These are phyloP conservation scores for Seiridium unicorne DNA, from an alignment of 2,329 filamentous ascomycete species.

Conservation along the genomic window DNA sequence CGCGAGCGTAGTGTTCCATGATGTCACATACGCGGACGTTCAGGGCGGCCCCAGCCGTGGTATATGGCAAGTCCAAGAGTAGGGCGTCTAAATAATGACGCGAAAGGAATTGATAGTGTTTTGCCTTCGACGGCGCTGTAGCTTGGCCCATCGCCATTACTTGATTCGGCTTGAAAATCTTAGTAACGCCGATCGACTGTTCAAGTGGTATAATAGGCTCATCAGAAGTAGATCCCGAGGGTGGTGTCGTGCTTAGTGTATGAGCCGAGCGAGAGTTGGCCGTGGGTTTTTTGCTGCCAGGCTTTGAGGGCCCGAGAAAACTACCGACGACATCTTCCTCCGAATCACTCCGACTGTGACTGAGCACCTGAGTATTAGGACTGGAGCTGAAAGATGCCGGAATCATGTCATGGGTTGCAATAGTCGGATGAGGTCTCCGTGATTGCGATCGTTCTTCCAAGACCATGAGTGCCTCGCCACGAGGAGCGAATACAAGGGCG, in stretches of 20 bases:
- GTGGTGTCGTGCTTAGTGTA: slow-evolving; percentile 53
- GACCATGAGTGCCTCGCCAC: slow-evolving; percentile 59
- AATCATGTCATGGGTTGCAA: slow-evolving; percentile 18
- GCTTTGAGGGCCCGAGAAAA: slow-evolving; percentile 51
- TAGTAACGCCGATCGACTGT: slow-evolving; percentile 56
- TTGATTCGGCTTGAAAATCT: slow-evolving; percentile 57
- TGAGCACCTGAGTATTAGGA: slow-evolving; percentile 48
- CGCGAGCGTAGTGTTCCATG: slow-evolving; percentile 54
- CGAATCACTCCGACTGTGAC: slow-evolving; percentile 61
- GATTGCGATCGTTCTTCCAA: slow-evolving; percentile 55
- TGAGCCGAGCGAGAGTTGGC: slow-evolving; percentile 38
- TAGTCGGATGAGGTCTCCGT: slow-evolving; percentile 35
- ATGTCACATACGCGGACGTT: slow-evolving; percentile 48
- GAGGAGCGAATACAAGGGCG: slow-evolving; percentile 58
- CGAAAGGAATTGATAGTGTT: slow-evolving; percentile 56
- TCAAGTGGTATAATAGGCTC: slow-evolving; percentile 52
- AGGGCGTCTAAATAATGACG: slow-evolving; percentile 56
- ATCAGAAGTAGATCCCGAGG: slow-evolving; percentile 37
- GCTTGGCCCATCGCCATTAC: slow-evolving; percentile 61
- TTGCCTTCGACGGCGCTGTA: slow-evolving; percentile 48
- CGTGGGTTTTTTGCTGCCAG: slow-evolving; percentile 34
- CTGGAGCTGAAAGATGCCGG: slow-evolving; percentile 47
- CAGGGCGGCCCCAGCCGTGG: slow-evolving; percentile 34
- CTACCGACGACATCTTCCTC: slow-evolving; percentile 63
- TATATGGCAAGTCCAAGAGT: slow-evolving; percentile 43